Conservation (phyloP, 352 stramenopile species). For the Pseudoperonospora humuli region DNA sequence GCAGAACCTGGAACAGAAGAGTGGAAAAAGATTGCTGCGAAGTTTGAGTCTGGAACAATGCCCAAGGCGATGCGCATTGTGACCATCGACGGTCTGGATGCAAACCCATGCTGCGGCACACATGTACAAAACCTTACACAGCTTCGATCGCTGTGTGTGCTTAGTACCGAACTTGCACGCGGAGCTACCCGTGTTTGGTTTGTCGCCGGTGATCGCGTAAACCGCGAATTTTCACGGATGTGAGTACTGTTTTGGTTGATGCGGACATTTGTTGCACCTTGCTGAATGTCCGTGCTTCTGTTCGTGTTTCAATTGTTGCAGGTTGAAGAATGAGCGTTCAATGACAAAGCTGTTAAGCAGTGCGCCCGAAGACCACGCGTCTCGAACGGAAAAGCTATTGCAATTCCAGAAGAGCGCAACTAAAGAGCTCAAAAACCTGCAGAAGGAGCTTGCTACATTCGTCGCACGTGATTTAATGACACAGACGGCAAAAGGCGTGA, state of each 20-base stretch:
- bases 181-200: slow-evolving; percentile 75
- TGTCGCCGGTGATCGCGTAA: slow-evolving; percentile 71
- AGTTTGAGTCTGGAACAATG: slow-evolving; percentile 46
- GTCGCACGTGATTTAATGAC: slow-evolving; percentile 40
- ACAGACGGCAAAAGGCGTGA: slow-evolving; percentile 21
- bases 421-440: slow-evolving; percentile 66
- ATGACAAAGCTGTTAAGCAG: slow-evolving; percentile 72
- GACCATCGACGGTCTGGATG: slow-evolving; percentile 74
- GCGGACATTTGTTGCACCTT: background rate
- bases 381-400: slow-evolving; percentile 59
- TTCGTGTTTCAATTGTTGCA: slow-evolving; percentile 5
- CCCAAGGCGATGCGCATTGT: slow-evolving; percentile 74
- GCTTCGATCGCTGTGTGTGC: slow-evolving; percentile 64
- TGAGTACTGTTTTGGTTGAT: slow-evolving; percentile 16
- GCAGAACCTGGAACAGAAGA: slow-evolving; percentile 43
- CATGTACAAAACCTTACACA: slow-evolving; percentile 71
- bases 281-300: slow-evolving; percentile 1
- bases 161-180: slow-evolving; percentile 64
- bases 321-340: slow-evolving; percentile 51
- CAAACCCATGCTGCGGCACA: slow-evolving; percentile 85
- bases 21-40: slow-evolving; percentile 47
- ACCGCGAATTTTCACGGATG: slow-evolving; percentile 71
- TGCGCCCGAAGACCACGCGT: slow-evolving; percentile 52
- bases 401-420: slow-evolving; percentile 42
- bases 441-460: slow-evolving; percentile 55